These are phyloP conservation scores for Plectranthus barbatus DNA, from an alignment of 257 asterid species.

Conservation along the genomic window DNA sequence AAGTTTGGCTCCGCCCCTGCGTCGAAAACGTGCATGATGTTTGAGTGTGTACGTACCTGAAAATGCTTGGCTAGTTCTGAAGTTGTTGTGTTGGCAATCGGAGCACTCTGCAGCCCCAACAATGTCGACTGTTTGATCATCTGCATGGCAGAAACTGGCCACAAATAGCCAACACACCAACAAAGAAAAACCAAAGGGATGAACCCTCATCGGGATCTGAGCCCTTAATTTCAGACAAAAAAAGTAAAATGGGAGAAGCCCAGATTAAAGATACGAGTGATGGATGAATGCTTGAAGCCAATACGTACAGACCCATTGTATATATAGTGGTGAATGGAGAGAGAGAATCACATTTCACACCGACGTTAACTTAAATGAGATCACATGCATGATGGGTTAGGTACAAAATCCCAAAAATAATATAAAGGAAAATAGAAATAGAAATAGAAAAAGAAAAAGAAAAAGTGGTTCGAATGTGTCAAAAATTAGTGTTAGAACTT, in stretches of 20 bases:
- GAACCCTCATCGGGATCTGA: conserved; percentile 31
- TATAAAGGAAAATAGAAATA: too few relatives aligned
- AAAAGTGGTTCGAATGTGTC: too few relatives aligned
- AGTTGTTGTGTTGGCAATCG: conserved; percentile 35
- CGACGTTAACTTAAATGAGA: conserved; percentile 32
- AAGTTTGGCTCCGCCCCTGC: too few relatives aligned
- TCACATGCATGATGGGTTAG: conserved; percentile 65
- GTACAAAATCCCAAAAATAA: conserved; percentile 11
- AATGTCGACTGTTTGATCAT: conserved; percentile 28
- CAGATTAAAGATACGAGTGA: too few relatives aligned
- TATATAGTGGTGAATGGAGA: conserved; percentile 10
- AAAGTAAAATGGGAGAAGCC: too few relatives aligned
- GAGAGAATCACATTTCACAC: conserved; percentile 5
- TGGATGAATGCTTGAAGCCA: not conserved
- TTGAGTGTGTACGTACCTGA: conserved; percentile 11
- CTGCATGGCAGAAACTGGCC: conserved; percentile 22
- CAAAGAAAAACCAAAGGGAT: conserved; percentile 16
- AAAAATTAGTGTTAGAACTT: too few relatives aligned
- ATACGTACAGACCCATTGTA: not conserved
- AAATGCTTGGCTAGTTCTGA: conserved; percentile 25
- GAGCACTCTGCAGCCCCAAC: conserved; percentile 38
- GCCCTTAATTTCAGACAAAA: not conserved
- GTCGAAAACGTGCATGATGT: too few relatives aligned
- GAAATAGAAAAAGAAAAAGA: too few relatives aligned
- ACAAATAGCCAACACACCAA: conserved; percentile 15